Evolutionary conservation across 78 protist genomes (phyloP), one percentile per base, ranked within the genome.

Genomic region (Tieghemostelium lacteum): DNA sequence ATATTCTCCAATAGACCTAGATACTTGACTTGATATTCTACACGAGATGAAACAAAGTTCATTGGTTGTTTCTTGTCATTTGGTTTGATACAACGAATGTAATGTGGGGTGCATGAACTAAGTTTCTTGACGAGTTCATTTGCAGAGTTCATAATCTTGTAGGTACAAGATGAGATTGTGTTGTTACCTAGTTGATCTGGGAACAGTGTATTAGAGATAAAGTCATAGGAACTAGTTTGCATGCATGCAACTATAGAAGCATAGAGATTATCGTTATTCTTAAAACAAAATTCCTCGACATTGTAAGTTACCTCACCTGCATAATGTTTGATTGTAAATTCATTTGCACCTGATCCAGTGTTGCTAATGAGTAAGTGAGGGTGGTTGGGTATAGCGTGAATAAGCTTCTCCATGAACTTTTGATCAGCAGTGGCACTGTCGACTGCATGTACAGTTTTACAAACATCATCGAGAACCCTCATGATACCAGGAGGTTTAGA

Each of bases 61-160:
- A 77, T 49, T 31, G 80, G 85, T 40, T 40, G 62, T 78, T 94
- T 78, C 17, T 8, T 19, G 16, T 87, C 94, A 77, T 97, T 97
- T 17, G 99, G 96, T 83, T 96, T 95, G 92, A 97, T 95, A 80
- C 99, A 97, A 12, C 99, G 97, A 62, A 97, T 67, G 70, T 97
- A 97, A 88, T 92, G 96, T 0, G 98, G 98, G 2, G 75, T 42
- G 71, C 97, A 89, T 24, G 52, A 5, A 12, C 63, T 29, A 14
- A 96, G 73, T 33, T 55, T 73, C 55, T 62, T 57, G 4, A 95
- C 93, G 31, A 95, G 29, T 14, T 67, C 85, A 49, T 67, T 77
- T 49, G 94, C 88, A n/a, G 95, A 86, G n/a, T 62, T 86, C 36
- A 86, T 57, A 42, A 75, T 75, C 77, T 89, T 89, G 65, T 45